Percentiles rank a stretch among this genome's conserved stretches.
Conservation (phyloP, 2,329 filamentous ascomycete genomes). For the Venturia aucupariae region DNA sequence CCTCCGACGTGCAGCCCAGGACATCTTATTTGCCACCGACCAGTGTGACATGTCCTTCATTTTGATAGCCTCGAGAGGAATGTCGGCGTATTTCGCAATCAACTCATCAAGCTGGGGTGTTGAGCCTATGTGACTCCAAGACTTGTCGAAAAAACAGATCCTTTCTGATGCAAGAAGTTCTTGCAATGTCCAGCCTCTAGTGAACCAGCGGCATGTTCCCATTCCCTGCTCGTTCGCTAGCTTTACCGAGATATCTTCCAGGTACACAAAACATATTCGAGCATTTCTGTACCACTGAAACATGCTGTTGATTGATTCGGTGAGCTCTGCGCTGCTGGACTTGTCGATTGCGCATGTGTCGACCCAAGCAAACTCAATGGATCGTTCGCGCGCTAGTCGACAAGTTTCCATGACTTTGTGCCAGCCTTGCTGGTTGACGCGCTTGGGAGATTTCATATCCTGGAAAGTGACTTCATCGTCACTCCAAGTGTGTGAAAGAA, state of each 20-base stretch:
- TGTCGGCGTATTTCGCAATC: too few species aligned
- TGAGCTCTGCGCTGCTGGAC: not conserved
- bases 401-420: not conserved
- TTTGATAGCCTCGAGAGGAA: too few species aligned
- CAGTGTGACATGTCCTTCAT: too few species aligned
- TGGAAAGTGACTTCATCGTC: slow-evolving; percentile 5
- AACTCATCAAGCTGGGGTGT: too few species aligned
- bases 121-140: too few species aligned
- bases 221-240: not conserved
- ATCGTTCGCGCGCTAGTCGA: not conserved
- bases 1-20: too few species aligned
- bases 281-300: not conserved
- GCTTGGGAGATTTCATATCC: not conserved
- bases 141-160: too few species aligned
- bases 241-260: not conserved
- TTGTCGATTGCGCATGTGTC: not conserved
- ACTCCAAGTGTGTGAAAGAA: slow-evolving; percentile 6
- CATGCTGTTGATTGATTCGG: not conserved
- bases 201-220: not conserved
- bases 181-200: not conserved
- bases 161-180: too few species aligned
- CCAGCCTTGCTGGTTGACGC: not conserved
- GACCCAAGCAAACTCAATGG: not conserved
- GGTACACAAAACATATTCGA: not conserved
- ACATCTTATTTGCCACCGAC: too few species aligned